Conservation (phyloP, 306 rosid genomes). For the Oxytropis ochrocephala region DNA sequence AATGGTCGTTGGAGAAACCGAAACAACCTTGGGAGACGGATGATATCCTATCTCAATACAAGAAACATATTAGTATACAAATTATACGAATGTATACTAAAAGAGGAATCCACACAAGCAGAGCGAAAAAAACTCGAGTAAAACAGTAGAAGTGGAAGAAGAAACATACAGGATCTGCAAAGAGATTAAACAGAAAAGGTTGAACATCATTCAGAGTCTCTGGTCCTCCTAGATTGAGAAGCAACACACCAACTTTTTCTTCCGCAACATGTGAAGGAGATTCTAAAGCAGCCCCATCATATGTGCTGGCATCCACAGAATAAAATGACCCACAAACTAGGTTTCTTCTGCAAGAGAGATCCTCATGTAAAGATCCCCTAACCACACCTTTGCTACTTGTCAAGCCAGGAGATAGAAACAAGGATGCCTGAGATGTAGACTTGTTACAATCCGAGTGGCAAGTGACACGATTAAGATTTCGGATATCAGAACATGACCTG, state of each 20-base stretch:
- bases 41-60: conserved; percentile 64
- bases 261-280: conserved; percentile 38
- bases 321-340: conserved; percentile 27
- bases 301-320: conserved; percentile 42
- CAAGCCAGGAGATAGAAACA: conserved; percentile 26
- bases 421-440: conserved; percentile 34
- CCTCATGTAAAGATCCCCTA: conserved; percentile 10
- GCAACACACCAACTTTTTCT: conserved; percentile 93
- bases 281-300: conserved; percentile 38
- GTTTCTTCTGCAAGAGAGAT: conserved; percentile 32
- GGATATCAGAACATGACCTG: conserved; percentile 42
- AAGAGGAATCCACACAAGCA: not conserved
- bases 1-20: conserved; percentile 80
- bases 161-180: conserved; percentile 86
- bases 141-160: not conserved
- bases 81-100: not conserved
- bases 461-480: conserved; percentile 16
- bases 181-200: conserved; percentile 88
- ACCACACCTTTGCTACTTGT: conserved; percentile 19
- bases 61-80: conserved; percentile 11
- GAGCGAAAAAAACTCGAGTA: not conserved
- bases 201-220: conserved; percentile 93
- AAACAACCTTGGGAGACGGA: conserved; percentile 89
- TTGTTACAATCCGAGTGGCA: conserved; percentile 27
- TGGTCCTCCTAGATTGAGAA: conserved; percentile 94